phyloP scores from a whole-genome alignment of 352 stramenopile genomes.

The Phytophthora idaei region DNA sequence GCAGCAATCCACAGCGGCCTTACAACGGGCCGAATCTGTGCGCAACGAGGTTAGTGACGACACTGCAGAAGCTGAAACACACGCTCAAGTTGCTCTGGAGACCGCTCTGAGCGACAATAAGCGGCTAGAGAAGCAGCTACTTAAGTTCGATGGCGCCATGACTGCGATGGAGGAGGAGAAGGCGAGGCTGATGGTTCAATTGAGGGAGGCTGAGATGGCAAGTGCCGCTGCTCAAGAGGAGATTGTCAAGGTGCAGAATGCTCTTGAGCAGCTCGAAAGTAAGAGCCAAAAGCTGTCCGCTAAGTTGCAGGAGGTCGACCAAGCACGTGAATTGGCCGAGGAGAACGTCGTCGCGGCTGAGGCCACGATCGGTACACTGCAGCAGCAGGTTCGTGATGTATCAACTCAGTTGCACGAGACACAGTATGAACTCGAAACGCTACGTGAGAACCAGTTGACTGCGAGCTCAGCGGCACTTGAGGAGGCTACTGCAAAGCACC shows the following conservation, averaged over 20 bases:
- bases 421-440: conserved; percentile 49
- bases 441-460: conserved; percentile 53
- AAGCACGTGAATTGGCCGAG: conserved; percentile 37
- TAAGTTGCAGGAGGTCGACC: conserved; percentile 36
- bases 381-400: conserved; percentile 64
- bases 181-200: conserved; percentile 42
- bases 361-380: conserved; percentile 50
- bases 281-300: conserved; percentile 33
- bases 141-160: conserved; percentile 53
- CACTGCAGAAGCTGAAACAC: conserved; percentile 21
- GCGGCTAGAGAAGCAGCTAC: conserved; percentile 45
- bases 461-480: conserved; percentile 52
- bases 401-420: conserved; percentile 55
- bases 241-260: conserved; percentile 38
- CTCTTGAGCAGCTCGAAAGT: conserved; percentile 39
- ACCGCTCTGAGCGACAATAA: conserved; percentile 41
- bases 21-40: conserved; percentile 23
- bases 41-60: conserved; percentile 28
- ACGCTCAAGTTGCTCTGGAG: conserved; percentile 34
- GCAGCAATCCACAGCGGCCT: conserved; percentile 24
- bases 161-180: conserved; percentile 62
- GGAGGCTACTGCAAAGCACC: conserved; percentile 57
- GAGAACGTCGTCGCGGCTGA: conserved; percentile 36
- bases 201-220: conserved; percentile 48
- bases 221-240: conserved; percentile 43